Base-by-base conservation (phyloP, 495 filamentous ascomycete genomes). In the Lophiotrema nucula region DNA sequence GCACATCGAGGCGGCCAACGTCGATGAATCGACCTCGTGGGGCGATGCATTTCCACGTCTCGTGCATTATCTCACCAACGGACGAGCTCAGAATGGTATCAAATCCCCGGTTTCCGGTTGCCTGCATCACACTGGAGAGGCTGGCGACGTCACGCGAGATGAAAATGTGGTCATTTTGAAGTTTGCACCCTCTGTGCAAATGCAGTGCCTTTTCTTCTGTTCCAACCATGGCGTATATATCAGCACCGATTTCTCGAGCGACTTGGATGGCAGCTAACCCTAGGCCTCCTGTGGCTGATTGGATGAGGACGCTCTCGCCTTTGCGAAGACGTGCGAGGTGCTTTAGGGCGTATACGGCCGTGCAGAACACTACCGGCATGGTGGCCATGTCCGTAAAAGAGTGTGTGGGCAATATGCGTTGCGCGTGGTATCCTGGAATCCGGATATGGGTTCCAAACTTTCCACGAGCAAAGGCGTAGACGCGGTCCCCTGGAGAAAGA, bases 281-380 rank as follows among this genome's bases (percentile, higher is more conserved):
- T 0, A 67, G 22, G 13, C 46, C 51, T 23, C 56, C 56, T 18
- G 60, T 27, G 11, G 61, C 65, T 0, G 61, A 58, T 22, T 64
- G 56, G 19, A 67, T 65, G 19, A 67, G 46, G 8, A 67, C 60
- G 13, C 21, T 60, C 46, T 79, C 60, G 3, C 59, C 66, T 15
- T 56, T 41, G 42, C 60, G 43, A 6, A 77, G 66, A 0, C 58
- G 60, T 1, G 67, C 72, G 4, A 77, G 41, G 22, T 74, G 65
- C 13, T 69, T 60, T 0, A 87, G 64, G 0, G 78, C 73, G 67
- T 88, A 79, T 56, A 82, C 82, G 0, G 84, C 84, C 0, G 83
- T 84, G 45, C 68, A 67, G 53, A 77, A 88, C 2, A 77, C 79
- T 1, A 84, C 68, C 0, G 84, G 85, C 0, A 86, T 65, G 11